phyloP scores from a whole-genome alignment of 2,329 filamentous ascomycete genomes.

The Colletotrichum agaves region DNA sequence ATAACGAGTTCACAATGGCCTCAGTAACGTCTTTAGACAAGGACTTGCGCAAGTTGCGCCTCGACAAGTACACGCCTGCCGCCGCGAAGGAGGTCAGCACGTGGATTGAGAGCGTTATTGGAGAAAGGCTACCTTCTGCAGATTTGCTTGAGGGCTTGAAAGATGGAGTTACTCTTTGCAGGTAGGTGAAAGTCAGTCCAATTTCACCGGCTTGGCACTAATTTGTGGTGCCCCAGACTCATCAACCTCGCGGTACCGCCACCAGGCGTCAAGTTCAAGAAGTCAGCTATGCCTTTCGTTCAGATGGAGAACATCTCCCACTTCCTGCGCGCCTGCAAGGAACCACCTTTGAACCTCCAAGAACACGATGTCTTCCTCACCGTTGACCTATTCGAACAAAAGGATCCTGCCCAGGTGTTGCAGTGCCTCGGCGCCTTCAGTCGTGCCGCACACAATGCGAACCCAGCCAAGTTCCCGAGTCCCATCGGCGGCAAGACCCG shows the following conservation, averaged over 20 bases:
- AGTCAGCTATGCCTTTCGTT: conserved; percentile 95
- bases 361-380: conserved; percentile 97
- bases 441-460: conserved; percentile 79
- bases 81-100: conserved; percentile 84
- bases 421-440: conserved; percentile 95
- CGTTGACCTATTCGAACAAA: conserved; percentile 94
- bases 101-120: conserved; percentile 88
- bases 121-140: conserved; percentile 74
- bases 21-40: conserved; percentile 94
- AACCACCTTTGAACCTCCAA: conserved; percentile 84
- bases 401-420: conserved; percentile 94
- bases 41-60: conserved; percentile 91
- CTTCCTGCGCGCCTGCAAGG: conserved; percentile 89
- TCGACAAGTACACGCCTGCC: conserved; percentile 91
- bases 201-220: conserved; percentile 37
- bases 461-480: conserved; percentile 78
- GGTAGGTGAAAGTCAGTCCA: conserved; percentile 62
- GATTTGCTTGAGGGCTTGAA: conserved; percentile 89
- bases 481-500: conserved; percentile 78
- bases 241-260: conserved; percentile 82
- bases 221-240: conserved; percentile 64
- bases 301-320: conserved; percentile 99
- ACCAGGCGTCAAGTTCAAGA: conserved; percentile 88
- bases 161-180: conserved; percentile 93
- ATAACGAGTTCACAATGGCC: conserved; percentile 70